Conservation (phyloP, 306 rosid genomes). For the Macrotyloma uniflorum region DNA sequence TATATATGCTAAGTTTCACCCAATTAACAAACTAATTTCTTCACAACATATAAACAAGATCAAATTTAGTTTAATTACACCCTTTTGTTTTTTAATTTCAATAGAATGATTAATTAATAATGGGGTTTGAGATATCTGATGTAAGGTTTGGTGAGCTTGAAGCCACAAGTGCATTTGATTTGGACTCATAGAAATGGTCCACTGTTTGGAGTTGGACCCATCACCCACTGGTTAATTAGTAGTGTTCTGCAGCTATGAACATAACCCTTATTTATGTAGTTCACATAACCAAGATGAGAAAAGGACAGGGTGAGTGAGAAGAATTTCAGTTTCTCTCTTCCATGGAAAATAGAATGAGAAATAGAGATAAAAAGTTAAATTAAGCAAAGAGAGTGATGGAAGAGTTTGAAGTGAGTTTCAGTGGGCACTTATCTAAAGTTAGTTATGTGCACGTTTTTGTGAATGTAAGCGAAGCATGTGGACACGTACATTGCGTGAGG, state of each 20-base stretch:
- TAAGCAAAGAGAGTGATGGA: slow-evolving; percentile 13
- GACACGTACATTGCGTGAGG: slow-evolving; percentile 66
- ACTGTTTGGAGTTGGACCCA: slow-evolving; percentile 36
- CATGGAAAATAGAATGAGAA: not conserved
- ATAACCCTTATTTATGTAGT: slow-evolving; percentile 21
- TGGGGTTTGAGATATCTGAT: slow-evolving; percentile 34
- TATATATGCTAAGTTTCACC: slow-evolving; percentile 45
- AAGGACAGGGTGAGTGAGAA: slow-evolving; percentile 13
- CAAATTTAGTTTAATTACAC: not conserved
- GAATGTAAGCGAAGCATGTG: slow-evolving; percentile 59
- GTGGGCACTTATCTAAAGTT: slow-evolving; percentile 47
- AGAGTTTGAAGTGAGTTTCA: slow-evolving; percentile 48
- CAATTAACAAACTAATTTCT: slow-evolving; percentile 47
- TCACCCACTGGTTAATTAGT: slow-evolving; percentile 33
- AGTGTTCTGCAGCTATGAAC: slow-evolving; percentile 8
- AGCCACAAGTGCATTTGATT: slow-evolving; percentile 51
- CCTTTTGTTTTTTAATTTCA: not conserved
- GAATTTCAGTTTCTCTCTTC: not conserved
- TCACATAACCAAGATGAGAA: slow-evolving; percentile 29
- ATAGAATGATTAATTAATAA: slow-evolving; percentile 15
- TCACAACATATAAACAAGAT: slow-evolving; percentile 36
- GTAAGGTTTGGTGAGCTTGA: slow-evolving; percentile 43
- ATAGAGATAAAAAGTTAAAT: not conserved
- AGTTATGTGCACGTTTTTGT: slow-evolving; percentile 74
- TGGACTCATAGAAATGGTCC: slow-evolving; percentile 36